Evolutionary conservation across 2,329 filamentous ascomycete genomes (phyloP).

Genomic region (Alternaria gansuensis): DNA sequence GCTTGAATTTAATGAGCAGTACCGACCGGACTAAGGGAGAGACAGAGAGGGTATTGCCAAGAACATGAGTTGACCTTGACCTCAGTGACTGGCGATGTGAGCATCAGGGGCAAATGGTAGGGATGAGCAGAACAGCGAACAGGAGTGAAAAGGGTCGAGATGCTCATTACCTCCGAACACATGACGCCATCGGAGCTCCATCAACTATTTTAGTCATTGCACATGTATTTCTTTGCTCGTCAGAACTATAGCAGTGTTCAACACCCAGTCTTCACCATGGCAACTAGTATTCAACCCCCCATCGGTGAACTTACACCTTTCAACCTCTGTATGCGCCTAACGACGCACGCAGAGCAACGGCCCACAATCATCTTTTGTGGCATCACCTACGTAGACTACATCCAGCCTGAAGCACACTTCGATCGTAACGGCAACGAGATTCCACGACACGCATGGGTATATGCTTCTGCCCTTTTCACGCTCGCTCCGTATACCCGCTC

Average conservation of each 20-base stretch:
- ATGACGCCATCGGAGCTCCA: not conserved
- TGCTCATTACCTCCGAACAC: not conserved
- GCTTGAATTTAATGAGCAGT: not conserved
- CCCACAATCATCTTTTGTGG: not conserved
- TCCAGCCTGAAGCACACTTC: not conserved
- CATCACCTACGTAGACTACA: not conserved
- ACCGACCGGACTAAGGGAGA: not conserved
- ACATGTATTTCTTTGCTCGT: not conserved
- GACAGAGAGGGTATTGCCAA: not conserved
- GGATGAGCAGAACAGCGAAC: not conserved
- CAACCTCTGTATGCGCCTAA: not conserved
- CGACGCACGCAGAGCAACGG: not conserved
- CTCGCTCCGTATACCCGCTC: slow-evolving; percentile 1
- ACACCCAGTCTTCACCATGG: not conserved
- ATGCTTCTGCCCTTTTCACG: slow-evolving; percentile 3
- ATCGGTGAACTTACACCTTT: not conserved
- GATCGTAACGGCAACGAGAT: not conserved
- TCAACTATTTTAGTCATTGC: not conserved
- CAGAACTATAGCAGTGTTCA: not conserved
- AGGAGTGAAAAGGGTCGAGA: not conserved
- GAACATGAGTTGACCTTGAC: not conserved
- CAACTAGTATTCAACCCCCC: not conserved
- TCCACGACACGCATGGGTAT: not conserved
- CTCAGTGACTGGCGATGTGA: not conserved
- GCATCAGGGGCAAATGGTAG: not conserved